A percentile compares a stretch with the other conserved stretches of the same genome.
phyloP scores from a whole-genome alignment of 352 stramenopile genomes.

The Globisporangium spiculum region DNA sequence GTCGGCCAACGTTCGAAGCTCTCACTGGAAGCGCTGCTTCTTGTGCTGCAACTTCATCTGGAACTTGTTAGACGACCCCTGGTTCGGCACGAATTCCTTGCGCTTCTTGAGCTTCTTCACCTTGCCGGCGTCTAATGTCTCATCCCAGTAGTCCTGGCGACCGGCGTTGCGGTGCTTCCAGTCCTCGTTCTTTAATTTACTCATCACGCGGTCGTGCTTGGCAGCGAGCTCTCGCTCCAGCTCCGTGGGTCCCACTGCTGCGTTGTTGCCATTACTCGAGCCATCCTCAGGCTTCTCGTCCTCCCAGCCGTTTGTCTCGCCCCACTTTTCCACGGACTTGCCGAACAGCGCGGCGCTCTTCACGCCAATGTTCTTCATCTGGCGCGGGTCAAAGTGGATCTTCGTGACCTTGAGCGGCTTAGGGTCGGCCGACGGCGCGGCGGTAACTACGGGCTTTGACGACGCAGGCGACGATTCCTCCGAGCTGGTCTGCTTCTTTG shows the following conservation, averaged over 20 bases:
- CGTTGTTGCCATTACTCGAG: not conserved
- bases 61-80: slow-evolving; percentile 73
- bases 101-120: slow-evolving; percentile 84
- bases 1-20: not conserved
- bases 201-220: slow-evolving; percentile 68
- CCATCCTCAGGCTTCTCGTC: slow-evolving; percentile 23
- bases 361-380: slow-evolving; percentile 57
- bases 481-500: not conserved
- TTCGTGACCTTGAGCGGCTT: slow-evolving; percentile 18
- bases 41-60: slow-evolving; percentile 57
- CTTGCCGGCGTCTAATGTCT: slow-evolving; percentile 69
- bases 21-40: slow-evolving; percentile 29
- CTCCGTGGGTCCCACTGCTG: not conserved
- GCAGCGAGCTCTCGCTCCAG: slow-evolving; percentile 37
- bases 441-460: slow-evolving; percentile 12
- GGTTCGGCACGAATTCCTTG: slow-evolving; percentile 77
- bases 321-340: slow-evolving; percentile 68
- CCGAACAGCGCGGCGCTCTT: slow-evolving; percentile 64
- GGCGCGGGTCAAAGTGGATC: slow-evolving; percentile 54
- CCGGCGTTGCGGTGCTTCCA: slow-evolving; percentile 64
- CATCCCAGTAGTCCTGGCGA: slow-evolving; percentile 76
- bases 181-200: slow-evolving; percentile 72
- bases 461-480: not conserved
- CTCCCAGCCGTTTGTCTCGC: slow-evolving; percentile 34
- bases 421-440: not conserved